A percentile compares a stretch with the other conserved stretches of the same genome.
Conservation (phyloP, 2,329 filamentous ascomycete species). For the Leptosphaerulina australis region DNA sequence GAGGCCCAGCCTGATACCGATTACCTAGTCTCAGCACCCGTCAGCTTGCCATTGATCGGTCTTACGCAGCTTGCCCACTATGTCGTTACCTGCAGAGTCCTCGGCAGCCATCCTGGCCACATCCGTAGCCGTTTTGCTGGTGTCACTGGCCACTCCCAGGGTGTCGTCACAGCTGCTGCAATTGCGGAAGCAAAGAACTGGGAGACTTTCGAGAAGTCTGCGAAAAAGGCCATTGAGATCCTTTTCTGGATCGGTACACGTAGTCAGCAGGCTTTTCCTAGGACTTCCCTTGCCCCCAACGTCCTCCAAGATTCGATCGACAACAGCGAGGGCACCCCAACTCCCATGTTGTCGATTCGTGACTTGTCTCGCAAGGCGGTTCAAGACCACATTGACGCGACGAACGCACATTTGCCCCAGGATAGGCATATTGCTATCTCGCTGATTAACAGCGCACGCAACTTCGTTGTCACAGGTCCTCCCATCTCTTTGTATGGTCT, state of each 20-base stretch:
- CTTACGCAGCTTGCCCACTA: constrained; percentile 96
- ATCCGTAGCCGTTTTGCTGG: constrained; percentile 84
- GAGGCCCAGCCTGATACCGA: constrained; percentile 92
- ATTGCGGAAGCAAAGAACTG: constrained; percentile 90
- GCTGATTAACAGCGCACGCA: constrained; percentile 93
- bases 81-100: constrained; percentile 87
- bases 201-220: constrained; percentile 85
- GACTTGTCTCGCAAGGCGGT: constrained; percentile 87
- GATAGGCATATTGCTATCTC: constrained; percentile 96
- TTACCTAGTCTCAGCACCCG: constrained; percentile 60
- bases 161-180: constrained; percentile 89
- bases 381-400: constrained; percentile 94
- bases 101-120: constrained; percentile 87
- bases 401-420: constrained; percentile 91
- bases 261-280: constrained; percentile 95
- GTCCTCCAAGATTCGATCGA: constrained; percentile 92
- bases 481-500: constrained; percentile 96
- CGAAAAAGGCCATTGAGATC: constrained; percentile 82
- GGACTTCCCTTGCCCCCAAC: constrained; percentile 88
- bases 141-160: constrained; percentile 95
- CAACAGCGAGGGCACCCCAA: constrained; percentile 91
- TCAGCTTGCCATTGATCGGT: constrained; percentile 95
- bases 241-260: constrained; percentile 98
- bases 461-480: constrained; percentile 94
- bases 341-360: constrained; percentile 96